phyloP scores from a whole-genome alignment of 2,329 filamentous ascomycete species.

The Macrophomina phaseolina region DNA sequence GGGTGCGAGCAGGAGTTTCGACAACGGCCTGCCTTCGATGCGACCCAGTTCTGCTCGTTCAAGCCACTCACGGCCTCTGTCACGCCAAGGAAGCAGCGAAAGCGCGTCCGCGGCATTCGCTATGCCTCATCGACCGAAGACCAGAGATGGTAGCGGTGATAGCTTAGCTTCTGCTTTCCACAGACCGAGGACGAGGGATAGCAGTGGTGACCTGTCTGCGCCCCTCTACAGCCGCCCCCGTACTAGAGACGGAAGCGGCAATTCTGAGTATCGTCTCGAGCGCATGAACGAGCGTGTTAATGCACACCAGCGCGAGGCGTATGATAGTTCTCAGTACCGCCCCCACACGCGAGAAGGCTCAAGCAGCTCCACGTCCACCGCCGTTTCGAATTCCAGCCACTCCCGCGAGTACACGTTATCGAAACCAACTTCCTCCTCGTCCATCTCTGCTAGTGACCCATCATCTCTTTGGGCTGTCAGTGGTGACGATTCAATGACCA shows the following conservation, averaged over 20 bases:
- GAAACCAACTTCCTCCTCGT: conserved; percentile 12
- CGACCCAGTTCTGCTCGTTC: conserved; percentile 23
- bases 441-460: background rate
- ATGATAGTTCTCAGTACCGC: conserved; percentile 13
- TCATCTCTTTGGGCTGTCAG: conserved; percentile 16
- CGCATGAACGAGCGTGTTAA: background rate
- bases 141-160: conserved; percentile 22
- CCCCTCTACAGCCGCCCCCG: conserved; percentile 17
- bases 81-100: conserved; percentile 24
- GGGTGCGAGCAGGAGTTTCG: conserved; percentile 19
- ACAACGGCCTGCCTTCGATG: conserved; percentile 11
- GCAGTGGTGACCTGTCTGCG: conserved; percentile 19
- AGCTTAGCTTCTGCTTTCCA: conserved; percentile 9
- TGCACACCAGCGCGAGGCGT: conserved; percentile 6
- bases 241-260: conserved; percentile 23
- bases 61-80: conserved; percentile 16
- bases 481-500: conserved; percentile 14
- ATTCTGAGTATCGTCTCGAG: conserved; percentile 11
- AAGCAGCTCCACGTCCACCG: conserved; percentile 13
- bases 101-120: conserved; percentile 16
- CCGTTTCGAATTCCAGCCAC: conserved; percentile 17
- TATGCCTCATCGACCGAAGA: conserved; percentile 16
- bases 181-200: conserved; percentile 16
- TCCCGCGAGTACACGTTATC: conserved; percentile 16
- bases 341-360: conserved; percentile 23